Evolutionary conservation across 1,284 basidiomycete genomes (phyloP), one percentile per base, ranked within the genome.

Genomic region (Polyporus tsugae): DNA sequence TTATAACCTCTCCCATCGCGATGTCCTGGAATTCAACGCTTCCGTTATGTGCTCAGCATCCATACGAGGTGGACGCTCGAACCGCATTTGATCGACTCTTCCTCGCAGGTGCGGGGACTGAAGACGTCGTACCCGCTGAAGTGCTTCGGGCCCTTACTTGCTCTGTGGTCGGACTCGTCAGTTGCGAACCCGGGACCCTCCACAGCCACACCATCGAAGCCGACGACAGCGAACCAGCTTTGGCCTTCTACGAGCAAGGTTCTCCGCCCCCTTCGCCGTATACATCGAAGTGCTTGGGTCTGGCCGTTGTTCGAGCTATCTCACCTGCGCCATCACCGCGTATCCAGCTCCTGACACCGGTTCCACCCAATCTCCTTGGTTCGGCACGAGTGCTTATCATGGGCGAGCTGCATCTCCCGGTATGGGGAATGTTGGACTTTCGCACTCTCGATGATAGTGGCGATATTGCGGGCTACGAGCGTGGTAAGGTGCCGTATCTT

Each of bases 381-480:
- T 70, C 70, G 44, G 78, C 78, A 1, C 84, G 84, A 0, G 82
- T 88, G 17, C 78, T 97, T 1, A 88, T 96, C 44, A 95, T 94
- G 77, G 96, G 96, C 5, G 93, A 94, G 74, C 82, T 98, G 72
- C 95, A 97, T 76, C 81, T 98, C 0, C 96, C 96, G 0, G 82
- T 96, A 0, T 94, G 91, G 87, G 95, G 92, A 0, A 90, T 96
- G 89, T 81, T 98, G 60, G 95, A 98, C 80, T 92, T 89, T 79
- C 81, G 85, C 67, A 77, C 75, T 36, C 67, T 68, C 38, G 73
- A 74, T 36, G 83, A 81, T 42, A 81, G 80, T 22, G 84, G 76
- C 33, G 80, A 82, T 2, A 82, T 90, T 2, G 86, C 86, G 0
- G 91, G 89, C 0, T 82, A 87, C 35, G 86, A 88, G 64, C 86